These are phyloP conservation scores for Schizophyllum commune DNA, from an alignment of 1,284 basidiomycete genomes.

Conservation along the genomic window DNA sequence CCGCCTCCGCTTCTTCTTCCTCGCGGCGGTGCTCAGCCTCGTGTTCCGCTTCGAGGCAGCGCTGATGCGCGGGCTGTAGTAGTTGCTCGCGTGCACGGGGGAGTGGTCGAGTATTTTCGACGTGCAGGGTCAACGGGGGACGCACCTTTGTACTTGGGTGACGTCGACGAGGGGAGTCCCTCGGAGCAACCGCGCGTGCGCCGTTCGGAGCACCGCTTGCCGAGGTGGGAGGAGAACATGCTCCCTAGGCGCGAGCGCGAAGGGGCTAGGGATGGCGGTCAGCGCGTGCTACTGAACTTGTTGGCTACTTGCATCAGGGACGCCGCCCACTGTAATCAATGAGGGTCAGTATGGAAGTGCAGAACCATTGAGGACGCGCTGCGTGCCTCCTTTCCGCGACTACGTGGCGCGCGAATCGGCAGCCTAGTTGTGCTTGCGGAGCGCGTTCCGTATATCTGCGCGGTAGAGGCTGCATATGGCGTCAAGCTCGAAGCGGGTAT, in stretches of 20 bases:
- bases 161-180: background rate
- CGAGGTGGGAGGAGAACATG: slow-evolving; percentile 29
- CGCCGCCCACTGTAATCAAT: too few species aligned
- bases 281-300: too few species aligned
- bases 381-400: too few species aligned
- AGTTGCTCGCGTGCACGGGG: slow-evolving; percentile 11
- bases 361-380: too few species aligned
- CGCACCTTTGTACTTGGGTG: slow-evolving; percentile 12
- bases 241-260: slow-evolving; percentile 11
- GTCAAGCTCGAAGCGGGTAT: too few species aligned
- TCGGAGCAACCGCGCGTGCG: slow-evolving; percentile 7
- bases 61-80: slow-evolving; percentile 20
- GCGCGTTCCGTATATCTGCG: too few species aligned
- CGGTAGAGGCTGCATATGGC: too few species aligned
- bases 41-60: background rate
- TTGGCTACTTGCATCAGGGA: too few species aligned
- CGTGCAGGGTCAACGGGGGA: slow-evolving; percentile 10
- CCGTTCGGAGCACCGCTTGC: slow-evolving; percentile 10
- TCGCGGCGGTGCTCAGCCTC: background rate
- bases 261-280: too few species aligned
- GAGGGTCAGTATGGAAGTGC: too few species aligned
- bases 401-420: too few species aligned
- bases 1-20: slow-evolving; percentile 37
- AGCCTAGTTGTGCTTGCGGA: too few species aligned
- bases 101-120: slow-evolving; percentile 19